Percentiles rank a stretch among this genome's conserved stretches.
Evolutionary conservation across 768 basidiomycete genomes (phyloP).

Genomic region (Antrodiella citrinella): DNA sequence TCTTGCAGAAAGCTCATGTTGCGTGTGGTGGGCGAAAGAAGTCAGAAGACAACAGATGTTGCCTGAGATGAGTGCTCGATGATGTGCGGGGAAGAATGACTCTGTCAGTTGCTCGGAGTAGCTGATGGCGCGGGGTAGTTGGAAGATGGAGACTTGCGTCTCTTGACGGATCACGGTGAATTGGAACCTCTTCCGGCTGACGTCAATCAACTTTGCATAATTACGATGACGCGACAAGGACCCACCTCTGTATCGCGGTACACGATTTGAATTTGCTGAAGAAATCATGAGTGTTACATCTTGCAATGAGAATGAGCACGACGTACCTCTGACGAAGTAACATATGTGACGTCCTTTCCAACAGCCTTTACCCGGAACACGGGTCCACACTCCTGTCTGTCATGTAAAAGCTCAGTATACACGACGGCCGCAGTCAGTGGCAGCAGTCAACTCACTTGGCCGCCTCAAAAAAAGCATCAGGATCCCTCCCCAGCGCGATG

Average conservation of each 20-base stretch:
- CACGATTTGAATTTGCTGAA: constrained; percentile 10
- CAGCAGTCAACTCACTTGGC: background rate
- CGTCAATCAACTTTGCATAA: too few species aligned
- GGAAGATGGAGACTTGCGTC: constrained; percentile 13
- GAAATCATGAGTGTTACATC: background rate
- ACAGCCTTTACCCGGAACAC: constrained; percentile 14
- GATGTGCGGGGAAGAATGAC: constrained; percentile 8
- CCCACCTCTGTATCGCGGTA: constrained; percentile 14
- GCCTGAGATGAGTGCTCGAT: constrained; percentile 9
- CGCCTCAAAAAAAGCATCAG: background rate
- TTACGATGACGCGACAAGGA: too few species aligned
- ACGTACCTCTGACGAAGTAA: constrained; percentile 15
- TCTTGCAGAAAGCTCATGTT: constrained; percentile 1
- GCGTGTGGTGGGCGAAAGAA: constrained; percentile 4
- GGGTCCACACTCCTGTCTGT: constrained; percentile 12
- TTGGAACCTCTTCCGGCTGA: constrained; percentile 10
- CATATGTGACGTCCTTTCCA: constrained; percentile 15
- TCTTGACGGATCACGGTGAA: constrained; percentile 10
- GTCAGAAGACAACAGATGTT: constrained; percentile 7
- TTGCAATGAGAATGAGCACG: background rate
- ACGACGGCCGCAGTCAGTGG: background rate
- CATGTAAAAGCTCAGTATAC: background rate
- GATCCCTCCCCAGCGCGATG: constrained; percentile 9
- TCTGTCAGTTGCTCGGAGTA: constrained; percentile 6
- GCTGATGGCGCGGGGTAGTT: background rate